Conservation (phyloP, 192 early-diverging fungal genomes). For the Lobosporangium transversale region DNA sequence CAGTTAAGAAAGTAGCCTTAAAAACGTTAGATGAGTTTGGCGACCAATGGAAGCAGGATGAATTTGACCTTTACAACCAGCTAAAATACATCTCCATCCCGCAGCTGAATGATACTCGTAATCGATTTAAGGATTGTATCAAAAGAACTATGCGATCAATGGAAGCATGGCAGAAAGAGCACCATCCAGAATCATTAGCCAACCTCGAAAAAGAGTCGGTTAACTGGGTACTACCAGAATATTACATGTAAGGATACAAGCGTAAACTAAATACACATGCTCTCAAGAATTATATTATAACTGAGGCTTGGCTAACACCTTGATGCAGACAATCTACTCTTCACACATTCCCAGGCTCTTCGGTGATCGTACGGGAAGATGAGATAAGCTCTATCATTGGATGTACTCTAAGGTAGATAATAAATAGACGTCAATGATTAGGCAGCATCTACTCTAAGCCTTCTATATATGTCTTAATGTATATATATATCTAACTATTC, state of each 20-base stretch:
- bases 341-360: conserved; percentile 86
- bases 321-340: conserved; percentile 4
- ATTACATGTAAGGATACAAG: conserved; percentile 49
- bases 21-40: conserved; percentile 40
- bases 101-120: conserved; percentile 65
- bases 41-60: conserved; percentile 54
- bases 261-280: too few species aligned
- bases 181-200: conserved; percentile 28
- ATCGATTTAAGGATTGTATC: conserved; percentile 51
- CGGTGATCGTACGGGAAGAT: conserved; percentile 84
- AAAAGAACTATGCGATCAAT: conserved; percentile 50
- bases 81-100: conserved; percentile 37
- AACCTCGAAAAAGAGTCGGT: conserved; percentile 17
- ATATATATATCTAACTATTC: too few species aligned
- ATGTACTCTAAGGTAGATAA: conserved; percentile 73
- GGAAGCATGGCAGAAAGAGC: conserved; percentile 61
- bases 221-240: conserved; percentile 66
- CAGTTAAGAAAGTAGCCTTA: conserved; percentile 19
- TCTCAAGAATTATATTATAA: too few species aligned
- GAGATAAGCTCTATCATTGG: conserved; percentile 94
- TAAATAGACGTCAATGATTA: background rate
- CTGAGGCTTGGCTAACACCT: too few species aligned
- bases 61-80: conserved; percentile 56
- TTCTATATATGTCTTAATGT: too few species aligned
- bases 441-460: background rate